Conservation (phyloP, 371 early-diverging fungal genomes). For the Lichtheimia ramosa region DNA sequence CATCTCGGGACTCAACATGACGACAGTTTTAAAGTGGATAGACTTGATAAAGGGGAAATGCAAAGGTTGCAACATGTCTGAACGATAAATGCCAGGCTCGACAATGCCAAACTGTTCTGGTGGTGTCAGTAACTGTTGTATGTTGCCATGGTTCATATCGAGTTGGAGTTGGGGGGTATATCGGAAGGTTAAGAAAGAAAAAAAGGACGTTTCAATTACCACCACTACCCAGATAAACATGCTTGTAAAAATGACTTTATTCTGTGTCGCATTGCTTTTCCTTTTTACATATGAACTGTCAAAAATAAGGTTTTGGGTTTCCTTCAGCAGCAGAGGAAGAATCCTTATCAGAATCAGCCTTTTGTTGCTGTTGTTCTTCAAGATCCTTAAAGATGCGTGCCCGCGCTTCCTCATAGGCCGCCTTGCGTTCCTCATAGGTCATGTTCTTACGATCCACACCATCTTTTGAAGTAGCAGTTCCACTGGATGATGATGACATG, state of each 20-base stretch:
- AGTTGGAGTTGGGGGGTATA: no score
- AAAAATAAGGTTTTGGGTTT: no score
- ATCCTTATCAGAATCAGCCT: no score
- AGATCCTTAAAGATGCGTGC: slow-evolving; percentile 75
- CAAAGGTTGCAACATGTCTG: slow-evolving; percentile 69
- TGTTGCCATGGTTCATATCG: slow-evolving; percentile 11
- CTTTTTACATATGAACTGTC: no score
- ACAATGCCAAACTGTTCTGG: slow-evolving; percentile 94
- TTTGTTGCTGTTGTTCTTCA: slow-evolving; percentile 11
- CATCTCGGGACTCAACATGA: slow-evolving; percentile 86
- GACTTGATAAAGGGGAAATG: slow-evolving; percentile 81
- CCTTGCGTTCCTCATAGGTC: slow-evolving; percentile 72
- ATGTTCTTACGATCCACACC: slow-evolving; percentile 45
- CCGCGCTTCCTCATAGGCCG: slow-evolving; percentile 74
- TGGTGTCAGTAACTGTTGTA: slow-evolving; percentile 48
- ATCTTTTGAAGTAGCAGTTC: slow-evolving; percentile 9
- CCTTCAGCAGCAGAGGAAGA: no score
- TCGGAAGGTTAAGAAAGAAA: no score
- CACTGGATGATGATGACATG: slow-evolving; percentile 8
- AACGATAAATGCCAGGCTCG: slow-evolving; percentile 86
- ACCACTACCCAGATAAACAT: no score
- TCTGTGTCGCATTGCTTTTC: no score
- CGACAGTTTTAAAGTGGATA: slow-evolving; percentile 75
- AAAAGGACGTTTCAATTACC: no score
- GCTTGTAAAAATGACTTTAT: no score